Evolutionary conservation across 1,139 yeast species (phyloP), one percentile per base, ranked within the genome.

Genomic region (Arxiozyma bovina): DNA sequence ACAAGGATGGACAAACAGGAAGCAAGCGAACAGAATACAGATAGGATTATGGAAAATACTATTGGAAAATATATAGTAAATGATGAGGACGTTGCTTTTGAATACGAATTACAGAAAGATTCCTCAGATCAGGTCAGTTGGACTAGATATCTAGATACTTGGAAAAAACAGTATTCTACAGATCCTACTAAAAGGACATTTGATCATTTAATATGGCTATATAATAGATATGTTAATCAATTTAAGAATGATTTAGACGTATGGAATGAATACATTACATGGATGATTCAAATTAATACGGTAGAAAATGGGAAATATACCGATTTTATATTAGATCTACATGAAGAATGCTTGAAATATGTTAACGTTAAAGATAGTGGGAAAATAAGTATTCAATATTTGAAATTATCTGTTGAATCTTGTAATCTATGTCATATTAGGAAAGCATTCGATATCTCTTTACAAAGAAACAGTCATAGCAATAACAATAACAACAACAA

Each of bases 321-420:
- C n/a, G 46, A 45, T 11, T 48, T 47, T 38, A 51, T 58, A n/a
- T n/a, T 46, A 53, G 55, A 60, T 11, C 70, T 78, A 22, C 86
- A 81, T 64, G 78, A 77, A 45, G 64, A 74, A 30, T 76, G 83
- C 20, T 63, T 85, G 55, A 63, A 67, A n/a, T 57, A 74, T 42
- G 69, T 81, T 54, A 64, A 67, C 56, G 73, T 74, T 58, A 25
- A 21, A 21, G 76, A 77, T 71, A 79, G 81, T 1, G 67, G 74
- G 20, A 61, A 51, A 7, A 15, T 86, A 6, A 86, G 94, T 91
- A 57, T 69, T 1, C 73, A 73, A 55, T 85, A 81, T 63, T 67
- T 87, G 50, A 63, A 67, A 21, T 81, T 79, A 61, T 65, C 84
- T 22, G 56, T 73, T 22, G 55, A 62, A 48, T 68, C 75, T 57